Conservation (phyloP, 768 basidiomycete species). For the Psilocybe cyanescens region DNA sequence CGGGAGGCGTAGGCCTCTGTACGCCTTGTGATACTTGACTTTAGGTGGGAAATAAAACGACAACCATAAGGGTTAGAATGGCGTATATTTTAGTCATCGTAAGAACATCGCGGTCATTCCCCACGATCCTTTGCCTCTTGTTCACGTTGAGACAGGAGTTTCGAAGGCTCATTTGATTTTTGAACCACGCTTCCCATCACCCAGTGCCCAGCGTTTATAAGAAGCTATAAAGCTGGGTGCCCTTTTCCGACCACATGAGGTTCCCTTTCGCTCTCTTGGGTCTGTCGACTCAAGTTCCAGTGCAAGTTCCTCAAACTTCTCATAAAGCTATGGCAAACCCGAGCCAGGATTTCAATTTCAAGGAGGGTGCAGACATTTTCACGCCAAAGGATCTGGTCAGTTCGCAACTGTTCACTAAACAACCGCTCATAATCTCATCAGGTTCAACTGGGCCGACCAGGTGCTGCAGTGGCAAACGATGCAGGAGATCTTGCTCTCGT, state of each 20-base stretch:
- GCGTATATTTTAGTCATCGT: neutral
- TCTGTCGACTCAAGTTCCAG: slow-evolving; percentile 56
- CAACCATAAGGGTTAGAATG: neutral
- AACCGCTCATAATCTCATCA: slow-evolving; percentile 13
- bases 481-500: slow-evolving; percentile 72
- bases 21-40: slow-evolving; percentile 11
- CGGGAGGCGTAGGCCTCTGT: neutral
- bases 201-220: neutral
- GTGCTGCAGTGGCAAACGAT: slow-evolving; percentile 65
- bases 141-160: neutral
- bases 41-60: slow-evolving; percentile 2
- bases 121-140: neutral
- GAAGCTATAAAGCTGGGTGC: neutral
- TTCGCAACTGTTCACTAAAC: neutral
- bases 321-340: slow-evolving; percentile 26
- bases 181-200: neutral
- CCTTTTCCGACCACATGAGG: slow-evolving; percentile 43
- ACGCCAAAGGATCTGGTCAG: slow-evolving; percentile 68
- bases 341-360: slow-evolving; percentile 55
- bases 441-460: slow-evolving; percentile 70
- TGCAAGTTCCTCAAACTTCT: slow-evolving; percentile 33
- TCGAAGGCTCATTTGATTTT: neutral
- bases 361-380: slow-evolving; percentile 61
- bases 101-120: neutral
- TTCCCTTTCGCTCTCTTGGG: slow-evolving; percentile 57